A percentile compares a stretch with the other conserved stretches of the same genome.
Evolutionary conservation across 2,329 filamentous ascomycete genomes (phyloP).

Genomic region (Ascochyta clinopodiicola): DNA sequence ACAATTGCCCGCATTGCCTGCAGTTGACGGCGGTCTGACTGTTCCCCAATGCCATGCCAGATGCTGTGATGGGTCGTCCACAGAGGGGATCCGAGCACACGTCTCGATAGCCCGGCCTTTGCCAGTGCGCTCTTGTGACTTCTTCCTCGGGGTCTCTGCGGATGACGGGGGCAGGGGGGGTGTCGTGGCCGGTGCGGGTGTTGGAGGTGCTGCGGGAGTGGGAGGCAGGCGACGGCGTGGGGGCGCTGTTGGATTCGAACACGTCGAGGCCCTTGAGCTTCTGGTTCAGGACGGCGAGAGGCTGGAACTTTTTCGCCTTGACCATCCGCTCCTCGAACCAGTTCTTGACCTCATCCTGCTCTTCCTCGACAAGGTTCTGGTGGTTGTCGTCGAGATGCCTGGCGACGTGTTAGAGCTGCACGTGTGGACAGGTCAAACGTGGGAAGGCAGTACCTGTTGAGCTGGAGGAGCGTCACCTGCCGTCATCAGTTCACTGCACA

Average conservation of each 20-base stretch:
- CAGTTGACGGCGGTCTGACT: conserved; percentile 90
- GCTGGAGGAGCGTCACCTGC: conserved; percentile 86
- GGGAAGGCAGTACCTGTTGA: conserved; percentile 63
- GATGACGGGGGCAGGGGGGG: conserved; percentile 29
- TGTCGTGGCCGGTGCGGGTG: conserved; percentile 39
- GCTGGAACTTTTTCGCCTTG: conserved; percentile 92
- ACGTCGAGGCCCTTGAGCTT: conserved; percentile 91
- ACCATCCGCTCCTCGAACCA: conserved; percentile 96
- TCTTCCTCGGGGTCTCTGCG: conserved; percentile 82
- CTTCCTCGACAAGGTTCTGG: conserved; percentile 84
- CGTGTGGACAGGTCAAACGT: not conserved
- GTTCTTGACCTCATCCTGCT: conserved; percentile 93
- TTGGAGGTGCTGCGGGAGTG: conserved; percentile 42
- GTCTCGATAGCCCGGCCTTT: conserved; percentile 75
- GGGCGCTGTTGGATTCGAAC: conserved; percentile 87
- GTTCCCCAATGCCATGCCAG: conserved; percentile 72
- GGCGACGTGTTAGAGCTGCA: conserved; percentile 20
- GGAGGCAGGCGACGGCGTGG: conserved; percentile 48
- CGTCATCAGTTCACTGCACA: conserved; percentile 34
- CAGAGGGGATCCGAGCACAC: conserved; percentile 87
- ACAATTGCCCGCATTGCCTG: conserved; percentile 87
- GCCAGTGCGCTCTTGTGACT: conserved; percentile 89
- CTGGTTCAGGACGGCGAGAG: conserved; percentile 88
- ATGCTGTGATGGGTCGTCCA: conserved; percentile 52
- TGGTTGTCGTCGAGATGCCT: conserved; percentile 87